These are phyloP conservation scores for Ogataea chonburiensis DNA, from an alignment of 805 yeast genomes.

Conservation along the genomic window DNA sequence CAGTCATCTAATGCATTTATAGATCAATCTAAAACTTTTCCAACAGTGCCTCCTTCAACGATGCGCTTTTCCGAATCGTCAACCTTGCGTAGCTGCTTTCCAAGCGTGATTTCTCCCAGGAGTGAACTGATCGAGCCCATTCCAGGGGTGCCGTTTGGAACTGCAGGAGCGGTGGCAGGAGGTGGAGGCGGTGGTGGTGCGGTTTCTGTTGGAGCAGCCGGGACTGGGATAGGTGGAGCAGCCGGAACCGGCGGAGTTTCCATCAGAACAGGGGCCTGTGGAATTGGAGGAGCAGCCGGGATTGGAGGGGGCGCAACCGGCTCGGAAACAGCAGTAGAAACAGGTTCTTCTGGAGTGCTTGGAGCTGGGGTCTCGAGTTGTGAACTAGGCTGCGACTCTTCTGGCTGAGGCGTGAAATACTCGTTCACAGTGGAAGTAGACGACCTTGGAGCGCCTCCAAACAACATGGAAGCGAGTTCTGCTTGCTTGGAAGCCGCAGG, in stretches of 20 bases:
- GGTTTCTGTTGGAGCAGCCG: conserved; percentile 37
- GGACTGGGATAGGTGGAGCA: conserved; percentile 36
- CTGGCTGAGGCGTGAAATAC: conserved; percentile 18
- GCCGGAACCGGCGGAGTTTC: conserved; percentile 24
- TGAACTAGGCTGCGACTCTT: no score
- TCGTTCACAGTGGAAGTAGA: conserved; percentile 28
- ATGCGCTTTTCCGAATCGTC: conserved; percentile 46
- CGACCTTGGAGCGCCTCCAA: conserved; percentile 54
- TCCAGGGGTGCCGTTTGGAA: conserved; percentile 18
- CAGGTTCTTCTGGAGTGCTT: background rate
- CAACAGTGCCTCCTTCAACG: conserved; percentile 46
- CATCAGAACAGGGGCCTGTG: conserved; percentile 15
- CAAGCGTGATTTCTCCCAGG: conserved; percentile 57
- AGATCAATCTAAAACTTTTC: conserved; percentile 42
- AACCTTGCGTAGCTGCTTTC: conserved; percentile 51
- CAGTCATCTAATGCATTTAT: conserved; percentile 11
- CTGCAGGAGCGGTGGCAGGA: conserved; percentile 33
- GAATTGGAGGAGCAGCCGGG: conserved; percentile 18
- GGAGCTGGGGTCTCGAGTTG: no score
- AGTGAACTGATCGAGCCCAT: conserved; percentile 37
- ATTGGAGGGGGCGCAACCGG: conserved; percentile 16
- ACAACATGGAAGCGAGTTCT: conserved; percentile 51
- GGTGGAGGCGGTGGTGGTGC: conserved; percentile 35
- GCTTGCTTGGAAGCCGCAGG: conserved; percentile 53
- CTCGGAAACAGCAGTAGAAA: conserved; percentile 3